Base-by-base conservation (phyloP, 2,329 filamentous ascomycete species). In the Apiospora marii region DNA sequence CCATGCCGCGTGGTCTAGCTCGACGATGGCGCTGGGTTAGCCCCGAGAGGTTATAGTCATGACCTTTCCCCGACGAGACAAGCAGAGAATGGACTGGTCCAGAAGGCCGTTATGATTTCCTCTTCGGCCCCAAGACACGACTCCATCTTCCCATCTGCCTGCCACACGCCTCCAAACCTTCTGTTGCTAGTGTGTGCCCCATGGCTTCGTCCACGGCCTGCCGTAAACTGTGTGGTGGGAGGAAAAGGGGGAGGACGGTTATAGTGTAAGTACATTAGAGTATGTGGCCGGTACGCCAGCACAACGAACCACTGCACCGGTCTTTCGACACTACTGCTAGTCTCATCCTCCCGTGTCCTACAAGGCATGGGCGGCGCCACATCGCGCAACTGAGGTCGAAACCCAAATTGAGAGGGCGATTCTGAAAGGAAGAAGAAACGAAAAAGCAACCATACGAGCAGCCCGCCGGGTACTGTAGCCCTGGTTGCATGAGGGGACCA, bases 41-140 rank as follows among this genome's bases (percentile, higher is more conserved):
- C 67, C 37, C 27, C 49, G 34, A 51, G 34, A 70, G 16, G 46
- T 48, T 53, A 70, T 70, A 41, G 68, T 49, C 34, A 41, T 70
- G 48, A n/a, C 37, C 24, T 27, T 68, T 19, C 41, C 24, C 43
- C 43, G 43, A 48, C 67, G 7, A 68, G 67, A 68, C 67, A 68
- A 68, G 43, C 46, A 46, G 67, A 48, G 12, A 64, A 41, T 41
- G 8, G 58, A n/a, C 58, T 49, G 67, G 51, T 51, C 46, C 22
- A 69, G 68, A 71, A 64, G 43, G 70, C 53, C 70, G 58, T 64
- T 64, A 41, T 64, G 58, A 24, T 71, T 68, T 48, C 30, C 51
- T 68, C 37, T 64, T 64, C 49, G 70, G 43, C 46, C 67, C 43
- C 51, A 64, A 64, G 58, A 64, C 58, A 64, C 14, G 19, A 41